Evolutionary conservation across 1,284 basidiomycete genomes (phyloP), one percentile per base, ranked within the genome.

Genomic region (Dichomitus squalens): DNA sequence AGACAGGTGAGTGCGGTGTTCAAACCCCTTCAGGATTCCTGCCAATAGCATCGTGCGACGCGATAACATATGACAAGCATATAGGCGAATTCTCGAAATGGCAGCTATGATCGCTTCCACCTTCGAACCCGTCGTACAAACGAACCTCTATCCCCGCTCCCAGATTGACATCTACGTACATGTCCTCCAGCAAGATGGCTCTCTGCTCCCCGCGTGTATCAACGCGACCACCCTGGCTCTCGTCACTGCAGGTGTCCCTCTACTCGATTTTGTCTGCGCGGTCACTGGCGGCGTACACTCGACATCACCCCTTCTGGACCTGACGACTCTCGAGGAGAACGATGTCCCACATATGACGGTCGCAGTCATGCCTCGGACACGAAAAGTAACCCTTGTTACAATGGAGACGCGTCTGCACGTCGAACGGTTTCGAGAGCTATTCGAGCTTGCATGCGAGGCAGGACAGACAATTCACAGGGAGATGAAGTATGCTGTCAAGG

Each of bases 371-470:
- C 95, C 96, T 0, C 83, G 87, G 56, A 88, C 88, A 6, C 84
- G 85, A 3, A 92, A 89, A 65, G 86, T 98, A 43, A 93, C 93
- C 4, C 80, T 98, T 21, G 89, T 95, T 59, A 90, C 90, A 59
- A 90, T 98, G 85, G 96, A 98, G 75, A 97, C 95, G 12, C 80
- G 96, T n/a, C 73, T 99, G 59, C 94, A 95, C 68, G 88, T 96
- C 12, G 95, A 96, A 68, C 82, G 93, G 41, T 96, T 98, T 68
- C 91, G 93, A 70, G 93, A 96, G 69, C 87, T 98, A 68, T 86
- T 98, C 63, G 76, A 78, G 60, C 73, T 96, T 41, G 94, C 89
- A 1, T 82, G 87, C 27, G 87, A 95, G 57, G 95, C 90, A 7
- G 86, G 88, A 11, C 79, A 79, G 55, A 87, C 94, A 16, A 76